Evolutionary conservation across 2,329 filamentous ascomycete genomes (phyloP).

Genomic region (Fusarium sp.): DNA sequence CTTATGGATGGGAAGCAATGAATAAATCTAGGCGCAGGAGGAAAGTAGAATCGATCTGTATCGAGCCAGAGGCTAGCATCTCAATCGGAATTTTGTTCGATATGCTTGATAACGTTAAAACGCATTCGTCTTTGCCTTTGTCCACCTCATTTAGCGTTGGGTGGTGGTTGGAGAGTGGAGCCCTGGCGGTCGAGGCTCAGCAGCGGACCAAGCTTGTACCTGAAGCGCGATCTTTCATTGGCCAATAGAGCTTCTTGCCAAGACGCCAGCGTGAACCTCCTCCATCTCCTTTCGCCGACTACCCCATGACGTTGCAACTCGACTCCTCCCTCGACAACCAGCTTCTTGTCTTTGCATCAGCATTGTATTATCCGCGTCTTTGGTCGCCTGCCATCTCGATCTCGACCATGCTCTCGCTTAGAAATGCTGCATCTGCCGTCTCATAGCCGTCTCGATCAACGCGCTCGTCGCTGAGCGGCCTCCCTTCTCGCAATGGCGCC

Average conservation of each 20-base stretch:
- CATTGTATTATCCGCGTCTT: conserved; percentile 14
- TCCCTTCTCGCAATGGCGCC: conserved; percentile 58
- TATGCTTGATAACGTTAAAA: not conserved
- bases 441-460: conserved; percentile 42
- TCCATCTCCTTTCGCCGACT: conserved; percentile 45
- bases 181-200: conserved; percentile 19
- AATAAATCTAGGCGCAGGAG: not conserved
- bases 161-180: conserved; percentile 31
- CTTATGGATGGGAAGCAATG: not conserved
- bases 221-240: conserved; percentile 37
- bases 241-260: conserved; percentile 38
- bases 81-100: not conserved
- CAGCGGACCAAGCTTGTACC: conserved; percentile 32
- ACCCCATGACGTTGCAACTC: conserved; percentile 46
- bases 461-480: conserved; percentile 48
- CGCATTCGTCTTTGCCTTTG: conserved; percentile 9
- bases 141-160: not conserved
- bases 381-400: conserved; percentile 9
- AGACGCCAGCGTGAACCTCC: conserved; percentile 44
- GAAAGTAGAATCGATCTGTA: not conserved
- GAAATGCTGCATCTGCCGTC: conserved; percentile 49
- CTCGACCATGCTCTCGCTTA: conserved; percentile 37
- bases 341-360: conserved; percentile 26
- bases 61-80: not conserved
- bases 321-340: conserved; percentile 37